phyloP scores from a whole-genome alignment of 2,329 filamentous ascomycete genomes.

The Venturia effusa region DNA sequence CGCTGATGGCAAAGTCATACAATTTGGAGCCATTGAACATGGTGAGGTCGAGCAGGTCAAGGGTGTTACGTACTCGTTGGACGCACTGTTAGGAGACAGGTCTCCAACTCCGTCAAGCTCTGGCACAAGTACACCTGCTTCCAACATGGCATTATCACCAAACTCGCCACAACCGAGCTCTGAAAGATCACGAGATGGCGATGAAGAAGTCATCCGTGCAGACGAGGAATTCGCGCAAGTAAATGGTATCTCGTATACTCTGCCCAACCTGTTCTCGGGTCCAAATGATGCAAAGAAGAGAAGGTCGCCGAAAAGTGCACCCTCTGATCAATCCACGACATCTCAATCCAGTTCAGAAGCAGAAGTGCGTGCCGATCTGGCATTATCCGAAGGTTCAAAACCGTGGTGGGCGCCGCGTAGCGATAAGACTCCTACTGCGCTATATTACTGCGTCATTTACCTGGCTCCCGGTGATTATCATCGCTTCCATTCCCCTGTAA shows the following conservation, averaged over 20 bases:
- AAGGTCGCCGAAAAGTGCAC: conserved; percentile 15
- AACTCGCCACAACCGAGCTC: conserved; percentile 26
- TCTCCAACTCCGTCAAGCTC: conserved; percentile 40
- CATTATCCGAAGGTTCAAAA: conserved; percentile 50
- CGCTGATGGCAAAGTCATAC: conserved; percentile 80
- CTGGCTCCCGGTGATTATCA: conserved; percentile 97
- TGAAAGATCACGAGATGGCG: conserved; percentile 27
- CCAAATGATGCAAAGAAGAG: conserved; percentile 30
- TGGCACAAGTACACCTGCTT: conserved; percentile 36
- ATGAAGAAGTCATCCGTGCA: conserved; percentile 56
- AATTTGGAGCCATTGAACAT: conserved; percentile 83
- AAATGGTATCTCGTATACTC: conserved; percentile 91
- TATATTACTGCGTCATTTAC: conserved; percentile 94
- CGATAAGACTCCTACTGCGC: conserved; percentile 43
- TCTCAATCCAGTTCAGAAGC: conserved; percentile 64
- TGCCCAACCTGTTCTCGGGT: conserved; percentile 82
- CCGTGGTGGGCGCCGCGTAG: conserved; percentile 37
- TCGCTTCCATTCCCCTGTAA: conserved; percentile 88
- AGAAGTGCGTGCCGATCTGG: conserved; percentile 75
- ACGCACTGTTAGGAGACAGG: conserved; percentile 66
- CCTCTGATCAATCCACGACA: conserved; percentile 56
- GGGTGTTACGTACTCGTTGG: conserved; percentile 93
- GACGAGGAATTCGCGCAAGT: conserved; percentile 90
- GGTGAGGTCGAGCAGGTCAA: conserved; percentile 98
- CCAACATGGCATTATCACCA: conserved; percentile 24